These are phyloP conservation scores for Podospora pseudoanserina DNA, from an alignment of 495 filamentous ascomycete species.

Conservation along the genomic window DNA sequence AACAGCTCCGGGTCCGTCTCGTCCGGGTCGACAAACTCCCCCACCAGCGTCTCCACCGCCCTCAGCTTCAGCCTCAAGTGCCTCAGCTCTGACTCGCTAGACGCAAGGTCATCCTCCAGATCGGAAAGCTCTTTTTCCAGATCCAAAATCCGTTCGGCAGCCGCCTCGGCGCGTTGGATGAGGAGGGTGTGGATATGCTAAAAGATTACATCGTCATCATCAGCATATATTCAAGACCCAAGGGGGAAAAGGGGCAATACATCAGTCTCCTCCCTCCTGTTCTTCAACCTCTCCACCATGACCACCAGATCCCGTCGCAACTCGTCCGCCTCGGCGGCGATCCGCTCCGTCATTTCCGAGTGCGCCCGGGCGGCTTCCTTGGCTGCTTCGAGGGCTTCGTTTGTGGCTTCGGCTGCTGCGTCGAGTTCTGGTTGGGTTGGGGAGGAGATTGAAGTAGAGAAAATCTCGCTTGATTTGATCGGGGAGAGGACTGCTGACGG, in stretches of 20 bases:
- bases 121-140: constrained; percentile 47
- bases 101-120: constrained; percentile 35
- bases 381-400: constrained; percentile 30
- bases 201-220: background rate
- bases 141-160: constrained; percentile 49
- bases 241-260: constrained; percentile 26
- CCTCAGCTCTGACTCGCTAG: constrained; percentile 40
- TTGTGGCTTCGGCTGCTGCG: constrained; percentile 18
- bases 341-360: constrained; percentile 27
- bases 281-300: constrained; percentile 37
- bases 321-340: constrained; percentile 41
- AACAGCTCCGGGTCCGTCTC: constrained; percentile 39
- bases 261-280: constrained; percentile 49
- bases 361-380: constrained; percentile 16
- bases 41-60: constrained; percentile 50
- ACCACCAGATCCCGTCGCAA: constrained; percentile 37
- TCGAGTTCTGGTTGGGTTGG: constrained; percentile 14
- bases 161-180: constrained; percentile 48
- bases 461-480: constrained; percentile 12
- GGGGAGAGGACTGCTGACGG: constrained; percentile 8
- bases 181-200: constrained; percentile 54
- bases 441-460: constrained; percentile 5
- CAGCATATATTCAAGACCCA: background rate
- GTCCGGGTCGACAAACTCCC: constrained; percentile 38
- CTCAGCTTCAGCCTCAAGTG: constrained; percentile 52